A percentile compares a stretch with the other conserved stretches of the same genome.
These are phyloP conservation scores for Triticum urartu DNA, from an alignment of 176 grass and related monocot genomes.

Conservation along the genomic window DNA sequence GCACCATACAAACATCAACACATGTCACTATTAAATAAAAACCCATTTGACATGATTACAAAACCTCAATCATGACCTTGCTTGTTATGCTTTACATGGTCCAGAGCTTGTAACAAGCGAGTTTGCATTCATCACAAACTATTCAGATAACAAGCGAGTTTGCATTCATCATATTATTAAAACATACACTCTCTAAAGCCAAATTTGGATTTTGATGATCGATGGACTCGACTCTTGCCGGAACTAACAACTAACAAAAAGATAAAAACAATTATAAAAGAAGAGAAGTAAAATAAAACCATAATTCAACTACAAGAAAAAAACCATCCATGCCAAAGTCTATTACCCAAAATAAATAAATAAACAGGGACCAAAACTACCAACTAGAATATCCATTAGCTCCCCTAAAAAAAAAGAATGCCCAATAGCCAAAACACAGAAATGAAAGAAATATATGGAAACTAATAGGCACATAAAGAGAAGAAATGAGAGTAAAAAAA, in stretches of 20 bases:
- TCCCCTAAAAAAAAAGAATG: too few species aligned
- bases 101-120: not conserved
- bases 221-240: too few species aligned
- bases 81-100: not conserved
- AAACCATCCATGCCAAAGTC: not conserved
- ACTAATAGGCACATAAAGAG: not conserved
- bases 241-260: too few species aligned
- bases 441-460: not conserved
- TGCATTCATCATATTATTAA: too few species aligned
- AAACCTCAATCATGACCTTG: not conserved
- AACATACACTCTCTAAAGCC: too few species aligned
- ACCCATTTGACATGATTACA: not conserved
- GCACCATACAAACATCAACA: not conserved
- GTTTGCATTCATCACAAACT: too few species aligned
- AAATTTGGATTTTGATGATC: too few species aligned
- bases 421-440: not conserved
- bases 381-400: not conserved
- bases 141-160: too few species aligned
- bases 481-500: too few species aligned
- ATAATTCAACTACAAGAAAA: too few species aligned
- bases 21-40: not conserved
- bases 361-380: not conserved
- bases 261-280: too few species aligned
- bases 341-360: not conserved
- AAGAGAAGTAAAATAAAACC: too few species aligned